Evolutionary conservation across 345 rosid species (phyloP).

Genomic region (Lumnitzera littorea): DNA sequence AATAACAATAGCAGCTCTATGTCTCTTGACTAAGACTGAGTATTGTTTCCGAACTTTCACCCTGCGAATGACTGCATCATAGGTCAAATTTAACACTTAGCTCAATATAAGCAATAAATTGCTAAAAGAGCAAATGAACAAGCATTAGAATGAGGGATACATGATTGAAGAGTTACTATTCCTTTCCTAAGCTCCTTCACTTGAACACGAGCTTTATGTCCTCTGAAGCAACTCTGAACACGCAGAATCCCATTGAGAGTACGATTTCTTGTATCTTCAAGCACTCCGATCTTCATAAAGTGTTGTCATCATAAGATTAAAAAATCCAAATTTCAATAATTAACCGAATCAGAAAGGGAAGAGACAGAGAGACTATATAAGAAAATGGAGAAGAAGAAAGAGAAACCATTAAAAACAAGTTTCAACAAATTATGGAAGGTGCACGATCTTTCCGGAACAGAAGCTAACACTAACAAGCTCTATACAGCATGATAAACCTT

Average conservation of each 20-base stretch:
- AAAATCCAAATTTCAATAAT: neutral
- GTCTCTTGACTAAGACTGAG: conserved; percentile 47
- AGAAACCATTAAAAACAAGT: neutral
- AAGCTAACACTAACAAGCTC: neutral
- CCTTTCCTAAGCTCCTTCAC: conserved; percentile 61
- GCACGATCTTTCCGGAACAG: too few relatives aligned
- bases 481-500: too few relatives aligned
- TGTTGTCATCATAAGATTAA: conserved; percentile 1
- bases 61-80: conserved; percentile 66
- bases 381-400: neutral
- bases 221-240: conserved; percentile 94
- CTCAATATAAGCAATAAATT: neutral
- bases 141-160: conserved; percentile 28
- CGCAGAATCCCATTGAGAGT: conserved; percentile 95
- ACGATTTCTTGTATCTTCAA: conserved; percentile 92
- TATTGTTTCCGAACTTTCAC: conserved; percentile 67
- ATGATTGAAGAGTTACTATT: conserved; percentile 68
- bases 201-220: conserved; percentile 67
- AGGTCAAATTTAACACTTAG: conserved; percentile 8
- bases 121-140: neutral
- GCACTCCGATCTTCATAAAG: conserved; percentile 77
- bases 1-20: conserved; percentile 78
- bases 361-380: neutral
- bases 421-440: neutral
- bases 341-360: conserved; percentile 2